Evolutionary conservation across 139 green algal species (phyloP).

Genomic region (Coccomyxa sp.): DNA sequence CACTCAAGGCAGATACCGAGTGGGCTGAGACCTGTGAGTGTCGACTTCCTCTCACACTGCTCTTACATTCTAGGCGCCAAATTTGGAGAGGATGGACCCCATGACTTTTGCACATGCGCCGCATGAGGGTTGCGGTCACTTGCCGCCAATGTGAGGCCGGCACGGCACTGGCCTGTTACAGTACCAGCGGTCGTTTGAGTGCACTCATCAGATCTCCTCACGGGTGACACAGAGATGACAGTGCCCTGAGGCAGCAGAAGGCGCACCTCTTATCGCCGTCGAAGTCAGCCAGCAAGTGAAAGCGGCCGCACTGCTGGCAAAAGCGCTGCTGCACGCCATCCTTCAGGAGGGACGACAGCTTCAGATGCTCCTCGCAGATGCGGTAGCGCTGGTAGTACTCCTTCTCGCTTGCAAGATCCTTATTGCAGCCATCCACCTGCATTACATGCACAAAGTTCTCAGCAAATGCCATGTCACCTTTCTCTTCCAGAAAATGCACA

Average conservation of each 20-base stretch:
- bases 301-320: conserved; percentile 56
- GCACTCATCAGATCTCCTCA: too few relatives aligned
- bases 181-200: background rate
- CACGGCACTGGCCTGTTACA: background rate
- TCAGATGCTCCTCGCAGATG: conserved; percentile 74
- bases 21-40: too few relatives aligned
- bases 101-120: background rate
- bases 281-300: conserved; percentile 44
- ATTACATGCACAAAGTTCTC: too few relatives aligned
- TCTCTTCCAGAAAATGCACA: too few relatives aligned
- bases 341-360: conserved; percentile 47
- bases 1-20: too few relatives aligned
- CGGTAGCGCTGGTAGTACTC: conserved; percentile 71
- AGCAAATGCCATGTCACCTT: too few relatives aligned
- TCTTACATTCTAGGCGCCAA: too few relatives aligned
- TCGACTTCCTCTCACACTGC: too few relatives aligned
- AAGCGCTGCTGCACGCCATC: conserved; percentile 56
- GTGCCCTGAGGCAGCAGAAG: background rate
- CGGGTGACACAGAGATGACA: too few relatives aligned
- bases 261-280: conserved; percentile 29
- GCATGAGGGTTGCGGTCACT: too few relatives aligned
- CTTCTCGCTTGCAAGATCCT: conserved; percentile 24
- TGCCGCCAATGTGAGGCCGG: too few relatives aligned
- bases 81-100: background rate
- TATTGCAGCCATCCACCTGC: conserved; percentile 33